Evolutionary conservation across 2,329 filamentous ascomycete genomes (phyloP).

Genomic region (Rutstroemia sp.): DNA sequence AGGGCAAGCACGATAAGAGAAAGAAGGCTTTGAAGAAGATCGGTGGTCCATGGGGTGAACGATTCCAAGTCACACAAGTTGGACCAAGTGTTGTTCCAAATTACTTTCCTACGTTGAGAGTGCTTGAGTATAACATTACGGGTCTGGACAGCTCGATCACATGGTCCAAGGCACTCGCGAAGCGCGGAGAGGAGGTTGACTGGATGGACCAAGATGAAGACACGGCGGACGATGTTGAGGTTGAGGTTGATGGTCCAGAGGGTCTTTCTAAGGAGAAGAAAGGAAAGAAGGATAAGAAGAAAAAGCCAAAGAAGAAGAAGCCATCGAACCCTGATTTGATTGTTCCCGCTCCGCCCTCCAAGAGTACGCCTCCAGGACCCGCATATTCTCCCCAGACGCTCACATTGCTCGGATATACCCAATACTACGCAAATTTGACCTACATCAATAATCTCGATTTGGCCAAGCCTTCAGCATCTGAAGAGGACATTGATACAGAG

Average conservation of each 20-base stretch:
- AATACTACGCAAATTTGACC: constrained; percentile 94
- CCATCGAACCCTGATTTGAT: constrained; percentile 53
- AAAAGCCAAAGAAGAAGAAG: constrained; percentile 41
- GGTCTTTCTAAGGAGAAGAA: constrained; percentile 33
- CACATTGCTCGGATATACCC: constrained; percentile 71
- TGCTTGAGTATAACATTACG: constrained; percentile 90
- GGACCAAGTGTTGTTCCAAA: constrained; percentile 87
- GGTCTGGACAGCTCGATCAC: constrained; percentile 21
- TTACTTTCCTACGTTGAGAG: constrained; percentile 80
- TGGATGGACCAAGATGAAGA: constrained; percentile 16
- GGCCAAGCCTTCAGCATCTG: constrained; percentile 14
- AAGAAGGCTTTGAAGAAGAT: constrained; percentile 56
- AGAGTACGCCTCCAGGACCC: constrained; percentile 69
- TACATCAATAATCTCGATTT: constrained; percentile 70
- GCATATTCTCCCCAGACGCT: constrained; percentile 83
- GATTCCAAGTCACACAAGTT: constrained; percentile 75
- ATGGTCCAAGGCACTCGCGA: constrained; percentile 18
- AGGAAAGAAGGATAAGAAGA: constrained; percentile 34
- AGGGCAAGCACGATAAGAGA: constrained; percentile 42
- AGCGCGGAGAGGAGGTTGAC: constrained; percentile 10
- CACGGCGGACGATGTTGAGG: not conserved
- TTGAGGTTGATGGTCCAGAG: constrained; percentile 28
- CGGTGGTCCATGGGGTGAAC: constrained; percentile 75
- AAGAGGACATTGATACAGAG: constrained; percentile 29
- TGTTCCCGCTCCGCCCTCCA: constrained; percentile 65